A percentile compares a stretch with the other conserved stretches of the same genome.
Evolutionary conservation across 1,139 yeast species (phyloP).

Genomic region (Zygotorulaspora mrakii): DNA sequence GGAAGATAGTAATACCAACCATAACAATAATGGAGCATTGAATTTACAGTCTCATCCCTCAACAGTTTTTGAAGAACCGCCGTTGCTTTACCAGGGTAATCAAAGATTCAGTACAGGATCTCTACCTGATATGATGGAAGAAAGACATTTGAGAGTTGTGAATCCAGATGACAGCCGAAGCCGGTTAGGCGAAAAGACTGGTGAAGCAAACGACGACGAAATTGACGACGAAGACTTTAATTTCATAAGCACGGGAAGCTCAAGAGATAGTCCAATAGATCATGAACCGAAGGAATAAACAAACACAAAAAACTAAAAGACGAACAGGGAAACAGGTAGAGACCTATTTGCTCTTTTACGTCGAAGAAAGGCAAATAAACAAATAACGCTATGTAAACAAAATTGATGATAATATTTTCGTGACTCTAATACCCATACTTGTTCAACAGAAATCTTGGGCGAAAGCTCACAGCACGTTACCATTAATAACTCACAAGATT

Average conservation of each 20-base stretch:
- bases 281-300: conserved; percentile 12
- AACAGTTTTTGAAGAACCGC: conserved; percentile 27
- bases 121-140: conserved; percentile 54
- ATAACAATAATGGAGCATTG: conserved; percentile 1
- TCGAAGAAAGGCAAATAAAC: too few relatives aligned
- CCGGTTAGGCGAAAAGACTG: conserved; percentile 15
- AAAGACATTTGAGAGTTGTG: conserved; percentile 31
- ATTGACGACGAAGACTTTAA: conserved; percentile 16
- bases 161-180: conserved; percentile 29
- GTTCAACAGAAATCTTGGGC: too few relatives aligned
- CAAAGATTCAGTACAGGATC: conserved; percentile 63
- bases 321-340: too few relatives aligned
- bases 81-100: conserved; percentile 31
- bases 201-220: conserved; percentile 15
- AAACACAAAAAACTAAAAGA: conserved; percentile 1
- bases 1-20: conserved; percentile 7
- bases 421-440: too few relatives aligned
- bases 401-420: too few relatives aligned
- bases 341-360: too few relatives aligned
- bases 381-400: too few relatives aligned
- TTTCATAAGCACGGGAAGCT: conserved; percentile 15
- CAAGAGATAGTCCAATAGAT: conserved; percentile 13
- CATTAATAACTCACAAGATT: too few relatives aligned
- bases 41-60: conserved; percentile 18
- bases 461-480: too few relatives aligned